Conservation (phyloP, 2,329 filamentous ascomycete species). For the Lojkania enalia region DNA sequence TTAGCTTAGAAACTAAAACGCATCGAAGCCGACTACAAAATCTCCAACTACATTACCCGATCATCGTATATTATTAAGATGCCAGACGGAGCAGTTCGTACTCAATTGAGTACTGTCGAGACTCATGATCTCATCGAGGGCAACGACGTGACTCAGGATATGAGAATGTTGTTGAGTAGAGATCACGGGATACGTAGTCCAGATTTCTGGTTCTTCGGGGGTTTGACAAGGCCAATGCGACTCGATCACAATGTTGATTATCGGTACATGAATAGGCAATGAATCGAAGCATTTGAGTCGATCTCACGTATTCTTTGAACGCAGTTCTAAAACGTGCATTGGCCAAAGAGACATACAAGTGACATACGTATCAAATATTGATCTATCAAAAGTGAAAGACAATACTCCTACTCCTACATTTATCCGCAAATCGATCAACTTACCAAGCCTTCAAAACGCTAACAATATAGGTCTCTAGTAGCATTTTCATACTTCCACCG, state of each 20-base stretch:
- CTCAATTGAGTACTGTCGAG: neutral
- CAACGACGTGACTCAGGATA: neutral
- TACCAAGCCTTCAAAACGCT: too few relatives aligned
- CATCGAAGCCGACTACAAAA: neutral
- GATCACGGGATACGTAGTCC: neutral
- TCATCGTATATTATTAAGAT: neutral
- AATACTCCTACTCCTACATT: neutral
- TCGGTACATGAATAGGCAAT: neutral
- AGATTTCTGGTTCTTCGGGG: neutral
- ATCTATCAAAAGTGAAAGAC: neutral
- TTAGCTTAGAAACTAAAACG: neutral
- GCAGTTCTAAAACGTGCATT: neutral
- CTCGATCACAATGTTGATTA: neutral
- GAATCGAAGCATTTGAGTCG: neutral
- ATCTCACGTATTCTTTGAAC: neutral
- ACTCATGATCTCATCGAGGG: neutral
- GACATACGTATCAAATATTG: neutral
- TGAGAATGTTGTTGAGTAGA: neutral
- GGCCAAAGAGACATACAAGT: neutral
- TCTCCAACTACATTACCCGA: neutral
- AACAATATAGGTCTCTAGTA: too few relatives aligned
- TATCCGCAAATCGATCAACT: too few relatives aligned
- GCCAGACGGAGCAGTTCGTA: neutral
- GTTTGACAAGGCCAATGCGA: neutral
- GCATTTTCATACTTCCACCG: too few relatives aligned